Conservation (phyloP, 306 rosid genomes). For the Amphicarpaea edgeworthii region DNA sequence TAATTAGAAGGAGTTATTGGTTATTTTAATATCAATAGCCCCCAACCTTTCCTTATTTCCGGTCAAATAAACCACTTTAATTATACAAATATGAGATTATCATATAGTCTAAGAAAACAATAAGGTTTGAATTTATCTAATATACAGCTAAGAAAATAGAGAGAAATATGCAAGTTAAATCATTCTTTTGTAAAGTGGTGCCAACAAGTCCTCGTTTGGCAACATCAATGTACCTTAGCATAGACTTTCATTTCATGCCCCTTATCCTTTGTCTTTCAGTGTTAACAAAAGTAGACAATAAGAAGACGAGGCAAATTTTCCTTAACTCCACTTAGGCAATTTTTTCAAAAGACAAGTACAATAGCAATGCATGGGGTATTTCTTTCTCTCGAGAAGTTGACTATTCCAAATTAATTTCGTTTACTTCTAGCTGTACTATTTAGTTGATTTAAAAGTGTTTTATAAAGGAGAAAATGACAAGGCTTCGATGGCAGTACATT, state of each 20-base stretch:
- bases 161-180: background rate
- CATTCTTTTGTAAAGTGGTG: slow-evolving; percentile 15
- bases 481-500: background rate
- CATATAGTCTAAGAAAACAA: background rate
- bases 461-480: slow-evolving; percentile 34
- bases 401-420: slow-evolving; percentile 28
- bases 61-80: slow-evolving; percentile 8
- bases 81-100: background rate
- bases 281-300: slow-evolving; percentile 37
- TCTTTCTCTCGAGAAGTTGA: slow-evolving; percentile 15
- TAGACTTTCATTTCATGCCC: background rate
- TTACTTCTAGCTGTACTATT: slow-evolving; percentile 31
- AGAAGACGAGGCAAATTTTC: slow-evolving; percentile 2
- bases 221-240: slow-evolving; percentile 9
- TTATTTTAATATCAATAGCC: slow-evolving; percentile 2
- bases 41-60: background rate
- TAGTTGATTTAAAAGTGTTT: slow-evolving; percentile 31
- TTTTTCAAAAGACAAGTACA: background rate
- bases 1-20: slow-evolving; percentile 4
- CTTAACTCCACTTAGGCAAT: background rate
- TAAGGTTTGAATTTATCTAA: background rate
- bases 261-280: slow-evolving; percentile 5
- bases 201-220: slow-evolving; percentile 6
- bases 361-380: background rate
- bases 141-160: background rate